Conservation (phyloP, 208 protist genomes). For the Crithidia acanthocephali region DNA sequence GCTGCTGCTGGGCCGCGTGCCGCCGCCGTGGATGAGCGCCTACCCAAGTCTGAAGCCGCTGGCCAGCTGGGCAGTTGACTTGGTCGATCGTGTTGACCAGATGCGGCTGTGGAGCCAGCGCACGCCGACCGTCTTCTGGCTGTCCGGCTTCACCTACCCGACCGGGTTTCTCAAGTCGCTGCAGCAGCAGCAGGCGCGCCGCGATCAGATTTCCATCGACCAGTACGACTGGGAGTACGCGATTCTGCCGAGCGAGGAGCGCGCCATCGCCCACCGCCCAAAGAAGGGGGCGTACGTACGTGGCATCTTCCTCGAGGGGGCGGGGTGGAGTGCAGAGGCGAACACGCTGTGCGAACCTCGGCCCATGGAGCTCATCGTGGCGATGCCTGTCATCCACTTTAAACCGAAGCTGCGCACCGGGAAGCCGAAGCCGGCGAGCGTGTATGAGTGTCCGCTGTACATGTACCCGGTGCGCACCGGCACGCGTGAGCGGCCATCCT, state of each 20-base stretch:
- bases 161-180: conserved; percentile 98
- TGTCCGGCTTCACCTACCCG: conserved; percentile 98
- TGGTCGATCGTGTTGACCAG: conserved; percentile 94
- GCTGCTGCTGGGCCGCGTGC: conserved; percentile 93
- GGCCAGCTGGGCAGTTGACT: conserved; percentile 96
- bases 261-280: conserved; percentile 87
- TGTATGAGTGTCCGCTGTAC: conserved; percentile 98
- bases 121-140: conserved; percentile 97
- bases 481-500: conserved; percentile 96
- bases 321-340: conserved; percentile 93
- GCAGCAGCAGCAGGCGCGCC: conserved; percentile 94
- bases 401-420: conserved; percentile 93
- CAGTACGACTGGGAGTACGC: conserved; percentile 98
- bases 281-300: conserved; percentile 97
- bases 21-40: conserved; percentile 93
- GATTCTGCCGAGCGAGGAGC: conserved; percentile 91
- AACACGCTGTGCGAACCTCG: conserved; percentile 95
- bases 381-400: conserved; percentile 99
- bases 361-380: conserved; percentile 96
- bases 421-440: conserved; percentile 67
- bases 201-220: conserved; percentile 96
- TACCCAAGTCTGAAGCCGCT: conserved; percentile 98
- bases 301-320: conserved; percentile 97
- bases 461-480: conserved; percentile 98
- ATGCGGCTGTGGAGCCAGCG: conserved; percentile 94